These are phyloP conservation scores for Plantago coronopus DNA, from an alignment of 305 asterid species.

Conservation along the genomic window DNA sequence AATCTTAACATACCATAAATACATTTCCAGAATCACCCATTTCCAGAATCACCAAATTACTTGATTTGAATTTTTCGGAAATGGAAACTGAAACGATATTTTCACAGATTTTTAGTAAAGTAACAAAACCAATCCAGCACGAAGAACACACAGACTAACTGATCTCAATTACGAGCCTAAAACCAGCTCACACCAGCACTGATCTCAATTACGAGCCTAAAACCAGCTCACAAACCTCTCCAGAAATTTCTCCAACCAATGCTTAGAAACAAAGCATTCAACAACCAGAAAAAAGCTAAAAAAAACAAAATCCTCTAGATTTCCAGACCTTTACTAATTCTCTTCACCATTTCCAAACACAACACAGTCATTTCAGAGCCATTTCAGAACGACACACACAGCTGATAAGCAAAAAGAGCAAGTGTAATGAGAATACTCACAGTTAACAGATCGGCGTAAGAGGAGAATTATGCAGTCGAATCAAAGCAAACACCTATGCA, in stretches of 20 bases:
- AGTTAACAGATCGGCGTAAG: no score
- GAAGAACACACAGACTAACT: background rate
- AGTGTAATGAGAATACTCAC: no score
- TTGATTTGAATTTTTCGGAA: no score
- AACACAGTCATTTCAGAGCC: background rate
- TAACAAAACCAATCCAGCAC: background rate
- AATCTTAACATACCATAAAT: no score
- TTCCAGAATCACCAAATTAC: no score
- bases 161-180: background rate
- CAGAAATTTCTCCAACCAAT: background rate
- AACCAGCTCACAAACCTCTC: background rate
- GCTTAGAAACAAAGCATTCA: conserved; percentile 3
- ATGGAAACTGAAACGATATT: background rate
- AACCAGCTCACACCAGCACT: background rate
- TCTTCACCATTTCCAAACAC: background rate
- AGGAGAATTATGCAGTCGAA: no score
- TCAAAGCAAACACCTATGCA: no score
- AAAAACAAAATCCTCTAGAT: background rate
- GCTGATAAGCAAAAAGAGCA: no score
- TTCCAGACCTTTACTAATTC: no score
- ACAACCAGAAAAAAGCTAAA: conserved; percentile 4
- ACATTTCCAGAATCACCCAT: no score
- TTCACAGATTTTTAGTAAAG: background rate
- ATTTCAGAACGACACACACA: no score
- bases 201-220: background rate